These are phyloP conservation scores for Leucocoprinus sp. DNA, from an alignment of 768 basidiomycete genomes.

Conservation along the genomic window DNA sequence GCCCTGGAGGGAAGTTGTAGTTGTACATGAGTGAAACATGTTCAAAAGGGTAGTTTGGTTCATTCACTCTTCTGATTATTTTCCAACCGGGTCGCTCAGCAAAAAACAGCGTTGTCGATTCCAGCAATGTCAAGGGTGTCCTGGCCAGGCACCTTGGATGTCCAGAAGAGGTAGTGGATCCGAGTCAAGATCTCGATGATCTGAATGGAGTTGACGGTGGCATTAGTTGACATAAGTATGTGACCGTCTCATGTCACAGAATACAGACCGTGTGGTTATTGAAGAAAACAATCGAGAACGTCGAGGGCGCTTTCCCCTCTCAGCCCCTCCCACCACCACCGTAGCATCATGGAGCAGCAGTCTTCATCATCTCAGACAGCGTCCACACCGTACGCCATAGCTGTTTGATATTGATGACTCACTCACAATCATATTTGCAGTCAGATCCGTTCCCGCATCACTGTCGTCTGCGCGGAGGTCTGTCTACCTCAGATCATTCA, in stretches of 20 bases:
- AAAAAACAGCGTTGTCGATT: background rate
- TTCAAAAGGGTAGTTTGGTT: too few relatives aligned
- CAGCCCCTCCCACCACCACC: slow-evolving; percentile 5
- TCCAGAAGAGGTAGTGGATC: slow-evolving; percentile 7
- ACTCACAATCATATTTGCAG: slow-evolving; percentile 10
- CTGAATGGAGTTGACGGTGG: background rate
- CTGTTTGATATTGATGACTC: background rate
- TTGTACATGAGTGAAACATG: too few relatives aligned
- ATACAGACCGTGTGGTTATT: slow-evolving; percentile 7
- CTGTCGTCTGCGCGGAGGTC: slow-evolving; percentile 17
- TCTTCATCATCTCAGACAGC: slow-evolving; percentile 5
- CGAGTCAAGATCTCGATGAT: slow-evolving; percentile 12
- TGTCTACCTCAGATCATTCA: background rate
- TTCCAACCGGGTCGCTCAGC: too few relatives aligned
- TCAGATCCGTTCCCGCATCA: slow-evolving; percentile 15
- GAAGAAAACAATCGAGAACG: slow-evolving; percentile 11
- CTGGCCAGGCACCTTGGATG: slow-evolving; percentile 5
- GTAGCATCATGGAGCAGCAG: slow-evolving; percentile 10
- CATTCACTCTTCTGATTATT: too few relatives aligned
- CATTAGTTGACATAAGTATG: background rate
- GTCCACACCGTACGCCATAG: slow-evolving; percentile 26
- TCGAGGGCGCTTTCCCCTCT: slow-evolving; percentile 8
- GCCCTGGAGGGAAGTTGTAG: too few relatives aligned
- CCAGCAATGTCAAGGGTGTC: background rate
- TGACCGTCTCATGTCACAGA: slow-evolving; percentile 1